These are phyloP conservation scores for Conidiobolus incongruus DNA, from an alignment of 371 early-diverging fungal genomes.

Conservation along the genomic window DNA sequence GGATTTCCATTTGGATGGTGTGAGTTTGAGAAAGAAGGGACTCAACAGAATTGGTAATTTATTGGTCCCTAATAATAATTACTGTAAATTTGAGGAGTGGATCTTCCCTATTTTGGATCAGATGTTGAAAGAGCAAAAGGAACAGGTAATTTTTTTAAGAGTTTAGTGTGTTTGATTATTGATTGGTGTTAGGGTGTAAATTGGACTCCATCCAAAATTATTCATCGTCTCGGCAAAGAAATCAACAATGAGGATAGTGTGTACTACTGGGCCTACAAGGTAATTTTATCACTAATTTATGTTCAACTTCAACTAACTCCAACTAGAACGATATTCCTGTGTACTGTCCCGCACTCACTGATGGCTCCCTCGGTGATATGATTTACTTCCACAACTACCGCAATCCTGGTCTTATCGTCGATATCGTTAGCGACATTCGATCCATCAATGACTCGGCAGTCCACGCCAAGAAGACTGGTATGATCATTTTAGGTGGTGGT, in stretches of 20 bases:
- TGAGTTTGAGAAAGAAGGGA: slow-evolving; percentile 69
- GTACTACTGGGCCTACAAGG: slow-evolving; percentile 91
- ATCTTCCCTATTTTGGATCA: slow-evolving; percentile 83
- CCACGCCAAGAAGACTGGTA: slow-evolving; percentile 86
- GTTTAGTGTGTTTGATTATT: no score
- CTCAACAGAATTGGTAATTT: slow-evolving; percentile 98
- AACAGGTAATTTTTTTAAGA: slow-evolving; percentile 10
- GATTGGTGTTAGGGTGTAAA: slow-evolving; percentile 22
- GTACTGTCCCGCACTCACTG: slow-evolving; percentile 96
- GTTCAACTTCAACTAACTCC: neutral
- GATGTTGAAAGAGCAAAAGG: slow-evolving; percentile 77
- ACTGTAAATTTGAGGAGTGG: slow-evolving; percentile 98
- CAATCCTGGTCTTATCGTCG: slow-evolving; percentile 86
- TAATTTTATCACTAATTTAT: slow-evolving; percentile 4
- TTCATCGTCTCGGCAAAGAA: slow-evolving; percentile 85
- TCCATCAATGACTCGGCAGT: slow-evolving; percentile 88
- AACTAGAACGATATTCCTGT: slow-evolving; percentile 92
- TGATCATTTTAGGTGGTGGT: slow-evolving; percentile 97
- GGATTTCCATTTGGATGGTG: slow-evolving; percentile 59
- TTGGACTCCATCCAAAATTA: slow-evolving; percentile 91
- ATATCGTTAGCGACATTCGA: slow-evolving; percentile 89
- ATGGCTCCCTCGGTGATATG: slow-evolving; percentile 99
- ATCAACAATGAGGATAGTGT: slow-evolving; percentile 87
- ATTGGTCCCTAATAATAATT: slow-evolving; percentile 97
- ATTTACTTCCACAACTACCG: slow-evolving; percentile 93